phyloP scores from a whole-genome alignment of 2,329 filamentous ascomycete genomes.

The Sphaerulina populicola region DNA sequence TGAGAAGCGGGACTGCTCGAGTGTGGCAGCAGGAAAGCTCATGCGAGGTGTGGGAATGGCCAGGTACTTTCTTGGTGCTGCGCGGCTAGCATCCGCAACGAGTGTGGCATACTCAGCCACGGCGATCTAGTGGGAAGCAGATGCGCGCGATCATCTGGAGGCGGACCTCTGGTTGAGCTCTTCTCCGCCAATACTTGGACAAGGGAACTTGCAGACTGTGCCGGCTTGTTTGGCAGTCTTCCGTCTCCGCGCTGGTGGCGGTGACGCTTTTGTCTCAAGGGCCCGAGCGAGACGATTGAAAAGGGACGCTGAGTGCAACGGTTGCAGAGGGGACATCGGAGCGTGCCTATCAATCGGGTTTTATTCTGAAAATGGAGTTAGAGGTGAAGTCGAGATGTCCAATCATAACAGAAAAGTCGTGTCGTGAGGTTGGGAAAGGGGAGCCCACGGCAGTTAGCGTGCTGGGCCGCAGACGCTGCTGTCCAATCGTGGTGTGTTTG shows the following conservation, averaged over 20 bases:
- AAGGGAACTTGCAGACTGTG: slow-evolving; percentile 4
- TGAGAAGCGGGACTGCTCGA: slow-evolving; percentile 12
- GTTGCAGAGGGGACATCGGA: slow-evolving; percentile 8
- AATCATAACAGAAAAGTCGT: slow-evolving; percentile 2
- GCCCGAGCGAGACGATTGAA: slow-evolving; percentile 2
- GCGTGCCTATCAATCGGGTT: slow-evolving; percentile 10
- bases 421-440: slow-evolving; percentile 7
- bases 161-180: slow-evolving; percentile 8
- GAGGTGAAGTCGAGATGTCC: slow-evolving; percentile 12
- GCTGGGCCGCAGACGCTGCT: not conserved
- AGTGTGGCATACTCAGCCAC: slow-evolving; percentile 7
- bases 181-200: slow-evolving; percentile 7
- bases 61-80: not conserved
- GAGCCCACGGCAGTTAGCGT: slow-evolving; percentile 1
- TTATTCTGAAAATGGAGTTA: not conserved
- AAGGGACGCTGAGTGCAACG: slow-evolving; percentile 2
- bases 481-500: not conserved
- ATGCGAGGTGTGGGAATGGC: slow-evolving; percentile 13
- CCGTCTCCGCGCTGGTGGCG: slow-evolving; percentile 3
- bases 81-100: not conserved
- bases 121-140: slow-evolving; percentile 4
- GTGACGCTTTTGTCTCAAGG: slow-evolving; percentile 12
- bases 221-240: slow-evolving; percentile 8
- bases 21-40: slow-evolving; percentile 17
- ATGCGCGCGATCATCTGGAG: slow-evolving; percentile 4